phyloP scores from a whole-genome alignment of 2,329 filamentous ascomycete genomes.

The Diaporthe destruens region DNA sequence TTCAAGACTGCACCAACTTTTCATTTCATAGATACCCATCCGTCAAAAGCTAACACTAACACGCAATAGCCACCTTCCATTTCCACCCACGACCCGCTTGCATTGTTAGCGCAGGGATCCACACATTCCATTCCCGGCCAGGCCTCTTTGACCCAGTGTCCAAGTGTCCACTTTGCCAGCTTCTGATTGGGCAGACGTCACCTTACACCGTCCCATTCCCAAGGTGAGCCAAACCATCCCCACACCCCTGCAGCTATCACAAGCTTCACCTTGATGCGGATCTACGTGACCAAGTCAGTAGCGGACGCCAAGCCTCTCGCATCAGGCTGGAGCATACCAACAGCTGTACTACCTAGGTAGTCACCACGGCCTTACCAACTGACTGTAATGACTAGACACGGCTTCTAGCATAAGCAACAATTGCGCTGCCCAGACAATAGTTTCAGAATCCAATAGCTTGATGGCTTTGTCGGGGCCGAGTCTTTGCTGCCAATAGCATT shows the following conservation, averaged over 20 bases:
- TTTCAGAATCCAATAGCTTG: slow-evolving; percentile 33
- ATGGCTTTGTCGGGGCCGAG: slow-evolving; percentile 38
- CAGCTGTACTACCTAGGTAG: background rate
- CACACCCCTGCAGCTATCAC: slow-evolving; percentile 29
- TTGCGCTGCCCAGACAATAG: slow-evolving; percentile 2
- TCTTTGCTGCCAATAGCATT: slow-evolving; percentile 39
- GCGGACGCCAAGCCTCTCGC: background rate
- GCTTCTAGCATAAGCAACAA: slow-evolving; percentile 20
- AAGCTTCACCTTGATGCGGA: slow-evolving; percentile 21
- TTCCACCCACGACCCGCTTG: slow-evolving; percentile 34
- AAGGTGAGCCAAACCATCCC: slow-evolving; percentile 28
- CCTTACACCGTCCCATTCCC: slow-evolving; percentile 20
- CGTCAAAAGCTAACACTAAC: slow-evolving; percentile 22
- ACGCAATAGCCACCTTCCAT: slow-evolving; percentile 1
- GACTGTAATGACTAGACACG: slow-evolving; percentile 11
- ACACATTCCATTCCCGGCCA: slow-evolving; percentile 35
- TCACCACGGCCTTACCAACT: background rate
- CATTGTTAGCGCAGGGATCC: slow-evolving; percentile 36
- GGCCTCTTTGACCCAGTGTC: slow-evolving; percentile 31
- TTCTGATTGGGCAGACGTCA: slow-evolving; percentile 29
- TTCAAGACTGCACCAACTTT: background rate
- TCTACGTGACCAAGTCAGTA: slow-evolving; percentile 4
- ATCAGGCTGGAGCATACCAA: slow-evolving; percentile 16
- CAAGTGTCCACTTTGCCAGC: slow-evolving; percentile 30
- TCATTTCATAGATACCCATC: background rate